Base-by-base conservation (phyloP, 306 rosid species). In the Heteromeles arbutifolia region DNA sequence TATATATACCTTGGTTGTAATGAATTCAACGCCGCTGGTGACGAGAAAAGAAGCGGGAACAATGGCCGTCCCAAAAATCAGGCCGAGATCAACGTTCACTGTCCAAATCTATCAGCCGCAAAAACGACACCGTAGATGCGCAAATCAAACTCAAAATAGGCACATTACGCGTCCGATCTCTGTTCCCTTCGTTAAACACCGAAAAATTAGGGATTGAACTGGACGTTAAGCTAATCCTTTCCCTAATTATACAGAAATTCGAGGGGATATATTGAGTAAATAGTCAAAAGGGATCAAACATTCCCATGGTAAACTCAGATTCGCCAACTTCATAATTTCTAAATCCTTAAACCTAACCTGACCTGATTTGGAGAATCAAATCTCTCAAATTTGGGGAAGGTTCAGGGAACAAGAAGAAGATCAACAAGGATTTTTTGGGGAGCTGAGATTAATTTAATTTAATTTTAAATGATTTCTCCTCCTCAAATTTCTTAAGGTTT, bases 381-480 rank as follows among this genome's bases (percentile, higher is more conserved):
- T 74, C 69, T 74, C 77, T 44, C 61, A 74, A 74, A 74, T 74
- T 62, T 74, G 70, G 70, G 77, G 77, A 74, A 62, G 77, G 77
- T 74, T 74, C 45, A 25, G 77, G 77, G 68, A 18, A 29, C 25
- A 48, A 48, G 77, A 44, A 59, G 56, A 41, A 48, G 21, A 48
- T 45, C 53, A 2, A 48, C 54, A 58, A 56, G 28, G 62, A n/a
- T n/a, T 56, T 54, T 63, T 31, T 29, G 22, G 12, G 19, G 43
- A 22, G 39, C 14, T 0, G 22, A 63, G 22, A 32, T 52, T 19
- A 29, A 3, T 11, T 25, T 31, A 8, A 41, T 41, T 41, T 41
- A 9, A 10, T 0, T 41, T 41, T 9, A 41, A 9, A 52, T 70
- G 62, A 52, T 70, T 2, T 70, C 0, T 31, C 10, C 21, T 31